These are phyloP conservation scores for Dichotomopilus funicola DNA, from an alignment of 2,329 filamentous ascomycete genomes.

Conservation along the genomic window DNA sequence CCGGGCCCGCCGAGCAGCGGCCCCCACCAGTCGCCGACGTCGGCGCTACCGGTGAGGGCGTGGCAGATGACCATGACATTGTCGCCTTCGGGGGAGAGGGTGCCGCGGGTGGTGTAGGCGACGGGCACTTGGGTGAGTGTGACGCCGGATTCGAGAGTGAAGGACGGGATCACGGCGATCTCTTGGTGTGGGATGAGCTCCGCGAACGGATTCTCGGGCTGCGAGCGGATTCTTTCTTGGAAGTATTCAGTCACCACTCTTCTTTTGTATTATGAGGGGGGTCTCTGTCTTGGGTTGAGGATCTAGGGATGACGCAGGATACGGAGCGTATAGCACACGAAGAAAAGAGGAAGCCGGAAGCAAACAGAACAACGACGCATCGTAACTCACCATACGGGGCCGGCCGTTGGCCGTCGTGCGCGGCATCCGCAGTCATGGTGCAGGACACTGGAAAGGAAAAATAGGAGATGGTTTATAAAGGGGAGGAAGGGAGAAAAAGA, in stretches of 20 bases:
- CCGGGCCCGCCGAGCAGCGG: constrained; percentile 72
- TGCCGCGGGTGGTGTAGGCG: constrained; percentile 60
- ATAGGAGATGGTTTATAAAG: not conserved
- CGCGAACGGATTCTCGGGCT: constrained; percentile 89
- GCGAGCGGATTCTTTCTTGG: constrained; percentile 58
- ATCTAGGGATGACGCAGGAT: not conserved
- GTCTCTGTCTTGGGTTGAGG: not conserved
- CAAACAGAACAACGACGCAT: not conserved
- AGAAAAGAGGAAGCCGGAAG: not conserved
- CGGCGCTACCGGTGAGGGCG: constrained; percentile 76
- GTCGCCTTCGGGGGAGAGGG: constrained; percentile 50
- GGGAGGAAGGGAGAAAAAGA: not conserved
- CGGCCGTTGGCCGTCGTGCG: constrained; percentile 15
- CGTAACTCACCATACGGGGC: constrained; percentile 24
- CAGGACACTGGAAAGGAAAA: not conserved
- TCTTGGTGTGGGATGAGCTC: constrained; percentile 81
- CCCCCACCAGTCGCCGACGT: constrained; percentile 85
- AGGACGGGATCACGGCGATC: constrained; percentile 78
- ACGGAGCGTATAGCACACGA: not conserved
- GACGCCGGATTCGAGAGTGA: constrained; percentile 88
- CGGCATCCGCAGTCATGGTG: constrained; percentile 14
- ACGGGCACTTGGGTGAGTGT: constrained; percentile 69
- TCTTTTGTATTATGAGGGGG: constrained; percentile 15
- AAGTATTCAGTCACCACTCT: constrained; percentile 55
- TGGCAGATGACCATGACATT: constrained; percentile 76